Conservation (phyloP, 169 alveolate species). For the Babesia gibsoni region DNA sequence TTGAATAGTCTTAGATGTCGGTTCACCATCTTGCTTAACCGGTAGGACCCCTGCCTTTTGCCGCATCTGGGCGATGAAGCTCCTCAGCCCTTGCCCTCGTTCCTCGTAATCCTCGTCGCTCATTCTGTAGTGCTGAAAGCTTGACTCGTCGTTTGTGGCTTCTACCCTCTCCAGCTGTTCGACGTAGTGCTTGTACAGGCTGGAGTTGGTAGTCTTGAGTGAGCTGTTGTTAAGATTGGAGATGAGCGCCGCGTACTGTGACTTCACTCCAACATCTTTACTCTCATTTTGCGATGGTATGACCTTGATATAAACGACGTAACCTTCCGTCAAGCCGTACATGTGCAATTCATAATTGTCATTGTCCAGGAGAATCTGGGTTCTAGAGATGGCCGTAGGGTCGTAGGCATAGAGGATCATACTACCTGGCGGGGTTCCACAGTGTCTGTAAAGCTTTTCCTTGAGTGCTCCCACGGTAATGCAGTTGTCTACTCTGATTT, state of each 20-base stretch:
- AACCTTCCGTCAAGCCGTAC: slow-evolving; percentile 58
- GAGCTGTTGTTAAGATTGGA: neutral
- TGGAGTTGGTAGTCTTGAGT: slow-evolving; percentile 4
- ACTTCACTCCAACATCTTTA: neutral
- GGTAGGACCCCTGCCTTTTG: neutral
- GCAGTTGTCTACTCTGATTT: slow-evolving; percentile 56
- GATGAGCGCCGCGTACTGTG: neutral
- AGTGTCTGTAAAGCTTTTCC: slow-evolving; percentile 60
- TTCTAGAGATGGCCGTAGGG: slow-evolving; percentile 29
- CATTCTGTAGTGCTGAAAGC: slow-evolving; percentile 74
- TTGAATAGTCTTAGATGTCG: neutral
- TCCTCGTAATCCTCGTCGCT: slow-evolving; percentile 85
- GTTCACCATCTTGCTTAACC: neutral
- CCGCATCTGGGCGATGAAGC: slow-evolving; percentile 71
- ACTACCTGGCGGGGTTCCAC: slow-evolving; percentile 49
- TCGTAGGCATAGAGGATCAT: slow-evolving; percentile 64
- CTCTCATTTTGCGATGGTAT: neutral
- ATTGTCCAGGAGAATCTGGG: slow-evolving; percentile 49
- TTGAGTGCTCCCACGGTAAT: slow-evolving; percentile 60
- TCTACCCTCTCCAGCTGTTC: slow-evolving; percentile 40
- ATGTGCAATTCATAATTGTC: slow-evolving; percentile 30
- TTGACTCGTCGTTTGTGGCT: slow-evolving; percentile 17
- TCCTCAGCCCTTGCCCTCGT: slow-evolving; percentile 77
- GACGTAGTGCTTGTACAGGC: slow-evolving; percentile 26
- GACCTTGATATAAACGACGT: slow-evolving; percentile 54